Conservation (phyloP, 2,329 filamentous ascomycete species). For the Hymenoscyphus occultus region DNA sequence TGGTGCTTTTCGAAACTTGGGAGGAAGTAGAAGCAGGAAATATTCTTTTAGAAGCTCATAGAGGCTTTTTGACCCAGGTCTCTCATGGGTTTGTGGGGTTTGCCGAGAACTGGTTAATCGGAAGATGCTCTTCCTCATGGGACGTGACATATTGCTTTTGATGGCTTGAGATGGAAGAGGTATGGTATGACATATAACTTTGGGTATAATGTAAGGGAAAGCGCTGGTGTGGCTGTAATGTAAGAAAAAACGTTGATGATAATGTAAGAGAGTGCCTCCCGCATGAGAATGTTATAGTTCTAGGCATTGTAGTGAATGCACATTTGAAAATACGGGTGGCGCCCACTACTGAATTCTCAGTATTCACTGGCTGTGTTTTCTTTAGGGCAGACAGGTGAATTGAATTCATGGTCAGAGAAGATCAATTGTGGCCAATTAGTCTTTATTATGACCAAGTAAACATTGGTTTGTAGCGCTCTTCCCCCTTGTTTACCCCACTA, state of each 20-base stretch:
- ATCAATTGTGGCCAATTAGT: no score
- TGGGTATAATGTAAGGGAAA: neutral
- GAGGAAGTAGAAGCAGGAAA: neutral
- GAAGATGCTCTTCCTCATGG: neutral
- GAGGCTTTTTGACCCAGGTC: neutral
- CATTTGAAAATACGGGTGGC: neutral
- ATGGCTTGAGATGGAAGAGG: neutral
- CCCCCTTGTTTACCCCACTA: no score
- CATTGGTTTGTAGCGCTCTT: no score
- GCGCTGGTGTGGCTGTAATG: neutral
- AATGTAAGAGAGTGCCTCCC: no score
- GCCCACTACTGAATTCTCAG: neutral
- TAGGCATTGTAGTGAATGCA: neutral
- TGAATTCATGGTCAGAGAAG: no score
- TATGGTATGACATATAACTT: neutral
- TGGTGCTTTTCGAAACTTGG: neutral
- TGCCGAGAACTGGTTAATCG: neutral
- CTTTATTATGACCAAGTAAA: no score
- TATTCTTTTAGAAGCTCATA: neutral
- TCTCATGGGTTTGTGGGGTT: neutral
- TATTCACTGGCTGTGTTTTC: neutral
- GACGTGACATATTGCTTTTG: neutral
- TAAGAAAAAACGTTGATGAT: no score
- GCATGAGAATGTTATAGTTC: no score
- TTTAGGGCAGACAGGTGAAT: no score